Conservation (phyloP, 805 yeast species). For the Jamesozyma jinghongensis region DNA sequence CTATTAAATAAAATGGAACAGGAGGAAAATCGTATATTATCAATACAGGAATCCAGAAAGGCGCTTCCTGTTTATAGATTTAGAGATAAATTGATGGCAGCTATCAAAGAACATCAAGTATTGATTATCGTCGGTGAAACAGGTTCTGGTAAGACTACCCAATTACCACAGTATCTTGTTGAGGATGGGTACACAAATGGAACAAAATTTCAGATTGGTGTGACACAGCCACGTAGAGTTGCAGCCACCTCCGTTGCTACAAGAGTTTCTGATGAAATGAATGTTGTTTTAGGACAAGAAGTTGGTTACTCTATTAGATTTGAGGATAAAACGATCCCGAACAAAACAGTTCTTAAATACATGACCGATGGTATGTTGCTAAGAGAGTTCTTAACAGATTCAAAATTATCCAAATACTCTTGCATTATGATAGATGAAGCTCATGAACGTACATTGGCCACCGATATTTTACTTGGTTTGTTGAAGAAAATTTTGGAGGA, state of each 20-base stretch:
- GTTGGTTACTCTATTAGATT: conserved; percentile 89
- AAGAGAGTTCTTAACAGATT: conserved; percentile 74
- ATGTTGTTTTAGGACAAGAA: conserved; percentile 65
- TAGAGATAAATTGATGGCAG: conserved; percentile 49
- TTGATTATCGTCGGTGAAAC: conserved; percentile 77
- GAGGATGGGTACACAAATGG: conserved; percentile 68
- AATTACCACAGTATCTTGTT: conserved; percentile 75
- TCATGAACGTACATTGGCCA: conserved; percentile 90
- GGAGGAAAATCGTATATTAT: conserved; percentile 22
- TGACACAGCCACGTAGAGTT: conserved; percentile 92
- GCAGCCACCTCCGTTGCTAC: conserved; percentile 89
- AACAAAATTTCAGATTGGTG: conserved; percentile 57
- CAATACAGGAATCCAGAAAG: conserved; percentile 44
- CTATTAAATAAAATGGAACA: conserved; percentile 12
- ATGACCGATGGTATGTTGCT: conserved; percentile 94
- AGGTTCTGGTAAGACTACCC: conserved; percentile 94
- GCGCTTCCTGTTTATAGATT: conserved; percentile 69
- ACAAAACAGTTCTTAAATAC: conserved; percentile 68
- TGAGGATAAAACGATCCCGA: conserved; percentile 59
- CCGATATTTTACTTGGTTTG: conserved; percentile 74
- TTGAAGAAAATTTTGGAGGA: conserved; percentile 56
- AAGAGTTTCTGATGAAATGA: conserved; percentile 87
- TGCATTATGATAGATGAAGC: conserved; percentile 95
- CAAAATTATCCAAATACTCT: conserved; percentile 56
- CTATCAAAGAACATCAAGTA: conserved; percentile 55